phyloP scores from a whole-genome alignment of 1,284 basidiomycete genomes.

The Lignosus rhinocerotis region DNA sequence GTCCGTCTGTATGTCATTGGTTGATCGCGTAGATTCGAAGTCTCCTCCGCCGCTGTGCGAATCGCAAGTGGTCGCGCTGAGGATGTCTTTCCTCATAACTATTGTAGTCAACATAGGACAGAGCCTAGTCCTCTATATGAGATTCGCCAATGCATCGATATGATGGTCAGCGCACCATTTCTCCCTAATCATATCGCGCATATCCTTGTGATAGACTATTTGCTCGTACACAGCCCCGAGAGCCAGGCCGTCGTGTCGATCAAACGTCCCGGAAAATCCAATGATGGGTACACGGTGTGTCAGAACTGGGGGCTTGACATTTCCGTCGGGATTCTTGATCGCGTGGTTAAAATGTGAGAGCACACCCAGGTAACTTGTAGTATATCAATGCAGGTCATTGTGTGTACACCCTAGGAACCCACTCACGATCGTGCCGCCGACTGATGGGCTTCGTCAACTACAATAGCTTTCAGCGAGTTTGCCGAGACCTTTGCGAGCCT shows the following conservation, averaged over 20 bases:
- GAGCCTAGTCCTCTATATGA: slow-evolving; percentile 53
- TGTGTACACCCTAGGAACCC: neutral
- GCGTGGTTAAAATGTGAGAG: slow-evolving; percentile 73
- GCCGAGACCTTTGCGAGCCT: slow-evolving; percentile 85
- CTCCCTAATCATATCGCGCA: slow-evolving; percentile 90
- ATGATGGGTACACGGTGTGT: slow-evolving; percentile 77
- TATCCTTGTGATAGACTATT: slow-evolving; percentile 94
- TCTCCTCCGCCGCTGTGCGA: slow-evolving; percentile 69
- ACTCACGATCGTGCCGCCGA: slow-evolving; percentile 86
- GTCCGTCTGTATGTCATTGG: slow-evolving; percentile 79
- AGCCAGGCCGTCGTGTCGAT: slow-evolving; percentile 87
- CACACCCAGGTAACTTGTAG: slow-evolving; percentile 61
- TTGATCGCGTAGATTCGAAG: slow-evolving; percentile 62
- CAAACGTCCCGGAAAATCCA: slow-evolving; percentile 95
- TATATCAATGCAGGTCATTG: slow-evolving; percentile 1
- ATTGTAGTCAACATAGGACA: slow-evolving; percentile 35
- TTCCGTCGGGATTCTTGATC: slow-evolving; percentile 53
- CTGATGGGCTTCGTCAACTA: slow-evolving; percentile 95
- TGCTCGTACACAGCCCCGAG: slow-evolving; percentile 86
- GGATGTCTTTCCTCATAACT: slow-evolving; percentile 36
- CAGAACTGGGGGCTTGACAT: slow-evolving; percentile 34
- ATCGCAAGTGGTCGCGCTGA: slow-evolving; percentile 81
- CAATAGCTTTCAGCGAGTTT: slow-evolving; percentile 71
- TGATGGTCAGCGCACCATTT: slow-evolving; percentile 60
- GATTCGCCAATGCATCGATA: no score